phyloP scores from a whole-genome alignment of 1,284 basidiomycete genomes.

The Sphagnurus paluster region DNA sequence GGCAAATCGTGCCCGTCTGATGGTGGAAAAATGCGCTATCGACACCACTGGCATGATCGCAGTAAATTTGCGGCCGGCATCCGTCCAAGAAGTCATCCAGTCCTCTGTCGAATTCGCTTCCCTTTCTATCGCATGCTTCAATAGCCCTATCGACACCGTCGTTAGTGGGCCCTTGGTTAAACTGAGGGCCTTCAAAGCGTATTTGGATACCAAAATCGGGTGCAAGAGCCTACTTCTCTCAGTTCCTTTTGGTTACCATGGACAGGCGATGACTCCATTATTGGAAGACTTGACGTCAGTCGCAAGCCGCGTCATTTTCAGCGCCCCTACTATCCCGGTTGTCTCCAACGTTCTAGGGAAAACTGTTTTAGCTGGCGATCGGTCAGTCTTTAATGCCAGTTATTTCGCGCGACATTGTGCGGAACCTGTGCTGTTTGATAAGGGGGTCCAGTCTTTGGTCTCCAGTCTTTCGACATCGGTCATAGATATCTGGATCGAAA shows the following conservation, averaged over 20 bases:
- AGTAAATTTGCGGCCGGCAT: slow-evolving; percentile 38
- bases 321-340: slow-evolving; percentile 53
- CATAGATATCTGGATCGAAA: slow-evolving; percentile 59
- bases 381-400: slow-evolving; percentile 42
- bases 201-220: slow-evolving; percentile 35
- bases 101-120: slow-evolving; percentile 32
- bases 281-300: slow-evolving; percentile 45
- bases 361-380: slow-evolving; percentile 53
- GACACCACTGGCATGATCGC: slow-evolving; percentile 60
- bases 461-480: slow-evolving; percentile 26
- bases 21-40: slow-evolving; percentile 46
- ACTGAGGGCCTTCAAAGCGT: slow-evolving; percentile 41
- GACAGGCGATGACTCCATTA: slow-evolving; percentile 57
- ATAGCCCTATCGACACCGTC: slow-evolving; percentile 56
- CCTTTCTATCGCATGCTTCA: slow-evolving; percentile 60
- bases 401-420: slow-evolving; percentile 63
- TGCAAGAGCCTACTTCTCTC: slow-evolving; percentile 45
- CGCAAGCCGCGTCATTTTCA: slow-evolving; percentile 36
- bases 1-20: slow-evolving; percentile 54
- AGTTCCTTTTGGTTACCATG: slow-evolving; percentile 67
- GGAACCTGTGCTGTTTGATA: slow-evolving; percentile 59
- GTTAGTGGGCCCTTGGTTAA: slow-evolving; percentile 51
- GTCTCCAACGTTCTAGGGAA: slow-evolving; percentile 58
- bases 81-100: slow-evolving; percentile 37
- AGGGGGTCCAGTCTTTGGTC: slow-evolving; percentile 44